Evolutionary conservation across 345 rosid species (phyloP).

Genomic region (Jatropha curcas): DNA sequence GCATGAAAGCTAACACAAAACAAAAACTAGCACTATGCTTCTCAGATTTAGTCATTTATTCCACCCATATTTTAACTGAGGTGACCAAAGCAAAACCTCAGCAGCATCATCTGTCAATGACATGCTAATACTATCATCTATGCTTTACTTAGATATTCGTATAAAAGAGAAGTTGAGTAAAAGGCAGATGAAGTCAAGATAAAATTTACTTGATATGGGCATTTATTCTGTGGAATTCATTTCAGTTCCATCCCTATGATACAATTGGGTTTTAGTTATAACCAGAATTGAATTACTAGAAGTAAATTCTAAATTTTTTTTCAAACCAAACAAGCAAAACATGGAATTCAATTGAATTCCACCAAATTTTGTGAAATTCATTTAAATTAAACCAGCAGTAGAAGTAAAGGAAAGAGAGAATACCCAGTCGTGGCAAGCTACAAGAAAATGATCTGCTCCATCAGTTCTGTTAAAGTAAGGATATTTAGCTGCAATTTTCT

Average conservation of each 20-base stretch:
- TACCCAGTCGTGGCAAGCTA: constrained; percentile 99
- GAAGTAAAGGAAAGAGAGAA: constrained; percentile 15
- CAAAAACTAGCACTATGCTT: background rate
- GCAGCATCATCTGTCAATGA: background rate
- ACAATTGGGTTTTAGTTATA: too few species aligned
- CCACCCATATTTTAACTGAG: background rate
- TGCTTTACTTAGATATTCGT: too few species aligned
- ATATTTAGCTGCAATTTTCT: constrained; percentile 73
- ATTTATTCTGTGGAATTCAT: too few species aligned
- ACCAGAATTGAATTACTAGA: too few species aligned
- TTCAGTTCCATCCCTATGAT: too few species aligned
- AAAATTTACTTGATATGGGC: too few species aligned
- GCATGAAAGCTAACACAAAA: background rate
- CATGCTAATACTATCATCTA: background rate
- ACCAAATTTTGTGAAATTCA: too few species aligned
- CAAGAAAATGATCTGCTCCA: constrained; percentile 95
- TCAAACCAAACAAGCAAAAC: too few species aligned
- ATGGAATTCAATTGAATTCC: too few species aligned
- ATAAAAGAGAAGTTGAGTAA: too few species aligned
- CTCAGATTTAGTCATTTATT: constrained; percentile 3
- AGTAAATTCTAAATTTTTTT: too few species aligned
- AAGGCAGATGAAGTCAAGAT: too few species aligned
- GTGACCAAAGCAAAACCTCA: constrained; percentile 2
- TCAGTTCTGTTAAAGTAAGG: constrained; percentile 88
- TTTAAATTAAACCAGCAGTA: constrained; percentile 8